Evolutionary conservation across 225 moss, liverwort and hornwort genomes (phyloP).

Genomic region (Thuidium tamariscinum): DNA sequence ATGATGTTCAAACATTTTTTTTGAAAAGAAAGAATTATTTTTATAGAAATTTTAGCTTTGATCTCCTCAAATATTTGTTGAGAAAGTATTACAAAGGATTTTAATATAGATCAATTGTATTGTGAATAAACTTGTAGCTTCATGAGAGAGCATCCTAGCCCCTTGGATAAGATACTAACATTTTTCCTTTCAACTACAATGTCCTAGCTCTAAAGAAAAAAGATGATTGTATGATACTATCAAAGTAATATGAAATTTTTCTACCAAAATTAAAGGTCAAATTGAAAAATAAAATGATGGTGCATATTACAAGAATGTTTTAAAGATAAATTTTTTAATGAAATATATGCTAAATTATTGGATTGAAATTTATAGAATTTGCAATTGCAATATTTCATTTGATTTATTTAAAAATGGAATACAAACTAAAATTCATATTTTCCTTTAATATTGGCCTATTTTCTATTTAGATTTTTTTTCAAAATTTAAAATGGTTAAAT

Average conservation of each 20-base stretch:
- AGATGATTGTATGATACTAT: fast-evolving
- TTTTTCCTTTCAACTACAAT: no score
- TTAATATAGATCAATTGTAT: background rate
- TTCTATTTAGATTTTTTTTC: no score
- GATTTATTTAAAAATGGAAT: background rate
- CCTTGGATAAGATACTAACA: no score
- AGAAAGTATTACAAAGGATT: background rate
- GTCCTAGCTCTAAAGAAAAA: no score
- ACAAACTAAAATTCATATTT: no score
- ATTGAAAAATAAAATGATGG: background rate
- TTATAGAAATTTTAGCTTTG: background rate
- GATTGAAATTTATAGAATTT: background rate
- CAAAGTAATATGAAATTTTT: background rate
- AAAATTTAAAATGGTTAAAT: background rate
- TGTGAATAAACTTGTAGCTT: background rate
- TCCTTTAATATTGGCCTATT: no score
- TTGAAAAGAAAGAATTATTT: fast-evolving
- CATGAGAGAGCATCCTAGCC: no score
- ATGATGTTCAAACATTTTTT: background rate
- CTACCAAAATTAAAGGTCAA: background rate
- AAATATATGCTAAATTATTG: fast-evolving
- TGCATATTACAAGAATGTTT: background rate
- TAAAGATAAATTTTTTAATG: no score
- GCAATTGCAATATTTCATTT: background rate
- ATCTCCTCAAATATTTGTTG: background rate